Conservation (phyloP, 768 basidiomycete species). For the Dacryopinax spathularia region DNA sequence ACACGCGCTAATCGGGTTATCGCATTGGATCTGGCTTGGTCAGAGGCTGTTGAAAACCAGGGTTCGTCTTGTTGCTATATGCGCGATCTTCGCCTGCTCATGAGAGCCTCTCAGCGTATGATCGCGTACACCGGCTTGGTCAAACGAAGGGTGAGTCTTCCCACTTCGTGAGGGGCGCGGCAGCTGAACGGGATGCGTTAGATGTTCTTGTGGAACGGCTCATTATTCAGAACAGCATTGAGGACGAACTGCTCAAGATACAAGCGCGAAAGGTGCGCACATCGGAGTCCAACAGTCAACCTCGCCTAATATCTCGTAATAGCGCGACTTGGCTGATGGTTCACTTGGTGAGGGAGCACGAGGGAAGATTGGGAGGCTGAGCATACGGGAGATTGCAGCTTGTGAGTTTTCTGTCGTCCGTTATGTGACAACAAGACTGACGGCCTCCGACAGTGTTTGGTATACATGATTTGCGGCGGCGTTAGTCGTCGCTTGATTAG, state of each 20-base stretch:
- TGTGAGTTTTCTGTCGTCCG: background rate
- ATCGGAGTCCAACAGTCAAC: constrained; percentile 4
- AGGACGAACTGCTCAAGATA: constrained; percentile 25
- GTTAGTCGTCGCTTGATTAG: no score
- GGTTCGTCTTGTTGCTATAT: background rate
- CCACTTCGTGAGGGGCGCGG: no score
- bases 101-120: no score
- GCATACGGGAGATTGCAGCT: background rate
- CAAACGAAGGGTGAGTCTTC: constrained; percentile 11
- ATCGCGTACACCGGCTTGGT: constrained; percentile 28
- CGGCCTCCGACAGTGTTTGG: background rate
- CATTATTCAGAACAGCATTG: constrained; percentile 24
- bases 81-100: no score
- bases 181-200: no score
- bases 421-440: background rate
- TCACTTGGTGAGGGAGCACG: constrained; percentile 12
- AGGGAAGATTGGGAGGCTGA: background rate
- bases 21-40: constrained; percentile 23
- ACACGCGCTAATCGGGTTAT: constrained; percentile 19
- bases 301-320: constrained; percentile 9
- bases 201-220: constrained; percentile 24
- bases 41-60: constrained; percentile 21
- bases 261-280: constrained; percentile 12
- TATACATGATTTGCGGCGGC: background rate
- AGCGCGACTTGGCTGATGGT: constrained; percentile 23